Evolutionary conservation across 1,139 yeast genomes (phyloP), one percentile per base, ranked within the genome.

Genomic region (Kodamaea fungicola): DNA sequence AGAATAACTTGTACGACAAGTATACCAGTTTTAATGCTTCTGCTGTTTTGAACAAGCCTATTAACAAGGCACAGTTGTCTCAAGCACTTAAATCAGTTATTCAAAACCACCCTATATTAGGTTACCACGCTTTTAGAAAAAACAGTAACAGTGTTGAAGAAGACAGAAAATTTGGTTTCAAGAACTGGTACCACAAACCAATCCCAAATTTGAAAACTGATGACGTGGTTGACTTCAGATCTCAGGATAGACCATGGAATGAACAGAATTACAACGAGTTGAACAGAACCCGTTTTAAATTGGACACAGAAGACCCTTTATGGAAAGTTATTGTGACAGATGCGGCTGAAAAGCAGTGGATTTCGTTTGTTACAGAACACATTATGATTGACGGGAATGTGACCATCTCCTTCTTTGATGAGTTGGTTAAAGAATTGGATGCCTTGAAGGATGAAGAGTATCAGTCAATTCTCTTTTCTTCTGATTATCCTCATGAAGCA

Each of bases 341-440:
- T 28, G 40, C 43, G 10, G 45, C 39, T 4, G 42, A 30, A 4
- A 16, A 16, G 5, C 55, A 50, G 30, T 50, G 58, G 29, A 28
- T 65, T 4, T 41, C 62, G 1, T 57, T 61, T 24, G 49, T 49
- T n/a, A 58, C 59, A 38, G 67, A 67, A 43, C 76, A 70, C 45
- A 30, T 59, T 1, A 43, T 61, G 9, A 56, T 56, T 27, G 75
- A 69, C 45, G 76, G 74, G 3, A 52, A 50, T 10, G 50, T 69
- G 1, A 68, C 58, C 1, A 46, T 52, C 7, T 48, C 51, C 30
- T 67, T 70, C 45, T 72, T 64, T 34, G 44, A 51, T 9, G 62
- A 64, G 24, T 53, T 68, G 37, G 40, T 57, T 2, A 37, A 38
- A 10, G 55, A 50, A 13, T 45, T 56, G 28, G 19, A 3, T 5